A percentile compares a stretch with the other conserved stretches of the same genome.
Evolutionary conservation across 208 protist species (phyloP).

Genomic region (Leptomonas seymouri): DNA sequence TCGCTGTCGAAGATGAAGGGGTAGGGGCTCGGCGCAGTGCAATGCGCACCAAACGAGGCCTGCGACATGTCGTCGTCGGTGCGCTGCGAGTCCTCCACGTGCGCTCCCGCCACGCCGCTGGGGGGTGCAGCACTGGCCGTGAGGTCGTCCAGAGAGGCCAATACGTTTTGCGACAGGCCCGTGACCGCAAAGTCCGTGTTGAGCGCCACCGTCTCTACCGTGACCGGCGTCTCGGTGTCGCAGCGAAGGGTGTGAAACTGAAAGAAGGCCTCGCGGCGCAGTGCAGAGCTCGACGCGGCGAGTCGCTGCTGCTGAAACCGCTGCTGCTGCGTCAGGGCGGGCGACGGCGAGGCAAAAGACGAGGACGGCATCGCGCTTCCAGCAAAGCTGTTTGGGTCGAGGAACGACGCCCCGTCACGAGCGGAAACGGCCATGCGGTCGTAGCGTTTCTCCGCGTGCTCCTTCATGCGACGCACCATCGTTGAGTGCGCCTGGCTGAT

Average conservation of each 20-base stretch:
- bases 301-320: slow-evolving; percentile 31
- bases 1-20: slow-evolving; percentile 33
- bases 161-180: slow-evolving; percentile 13
- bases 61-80: slow-evolving; percentile 30
- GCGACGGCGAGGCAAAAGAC: background rate
- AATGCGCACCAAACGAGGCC: slow-evolving; percentile 26
- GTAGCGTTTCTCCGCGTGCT: slow-evolving; percentile 52
- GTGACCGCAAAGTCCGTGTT: slow-evolving; percentile 16
- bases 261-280: slow-evolving; percentile 35
- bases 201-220: slow-evolving; percentile 32
- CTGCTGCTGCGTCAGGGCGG: slow-evolving; percentile 16
- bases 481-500: slow-evolving; percentile 55
- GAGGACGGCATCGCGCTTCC: background rate
- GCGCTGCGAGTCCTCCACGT: slow-evolving; percentile 7
- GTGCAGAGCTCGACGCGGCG: slow-evolving; percentile 11
- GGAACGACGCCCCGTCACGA: slow-evolving; percentile 26
- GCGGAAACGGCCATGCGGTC: slow-evolving; percentile 21
- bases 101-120: background rate
- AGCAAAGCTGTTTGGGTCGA: slow-evolving; percentile 32
- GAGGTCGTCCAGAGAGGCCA: slow-evolving; percentile 16
- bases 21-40: slow-evolving; percentile 33
- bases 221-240: slow-evolving; percentile 25
- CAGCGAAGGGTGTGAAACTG: slow-evolving; percentile 35
- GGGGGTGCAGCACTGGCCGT: slow-evolving; percentile 4
- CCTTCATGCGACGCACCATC: slow-evolving; percentile 38